Conservation (phyloP, 768 basidiomycete species). For the Naematelia aurantialba region DNA sequence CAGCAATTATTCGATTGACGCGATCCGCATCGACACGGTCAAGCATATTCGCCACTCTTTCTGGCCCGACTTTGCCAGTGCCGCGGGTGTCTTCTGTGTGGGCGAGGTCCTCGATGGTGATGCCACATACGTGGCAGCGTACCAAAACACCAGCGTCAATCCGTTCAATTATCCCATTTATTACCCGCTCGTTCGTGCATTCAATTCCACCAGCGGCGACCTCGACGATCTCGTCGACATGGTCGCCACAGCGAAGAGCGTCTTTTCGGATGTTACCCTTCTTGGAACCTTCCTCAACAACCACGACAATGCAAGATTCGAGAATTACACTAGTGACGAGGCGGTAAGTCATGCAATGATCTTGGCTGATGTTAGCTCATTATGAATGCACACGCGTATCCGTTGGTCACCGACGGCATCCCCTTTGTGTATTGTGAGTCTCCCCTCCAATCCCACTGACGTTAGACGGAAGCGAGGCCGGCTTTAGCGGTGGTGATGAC, state of each 20-base stretch:
- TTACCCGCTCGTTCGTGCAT: constrained; percentile 45
- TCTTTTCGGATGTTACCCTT: constrained; percentile 45
- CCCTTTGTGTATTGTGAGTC: constrained; percentile 50
- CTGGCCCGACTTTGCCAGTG: constrained; percentile 69
- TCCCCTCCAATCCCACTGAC: background rate
- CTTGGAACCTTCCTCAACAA: constrained; percentile 48
- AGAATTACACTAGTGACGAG: constrained; percentile 30
- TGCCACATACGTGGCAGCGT: constrained; percentile 41
- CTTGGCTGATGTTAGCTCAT: constrained; percentile 22
- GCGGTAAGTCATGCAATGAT: constrained; percentile 17
- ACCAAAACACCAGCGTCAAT: constrained; percentile 43
- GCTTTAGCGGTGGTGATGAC: constrained; percentile 48
- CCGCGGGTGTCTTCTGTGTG: constrained; percentile 79
- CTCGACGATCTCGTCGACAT: constrained; percentile 38
- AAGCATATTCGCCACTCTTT: constrained; percentile 69
- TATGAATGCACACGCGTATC: constrained; percentile 50
- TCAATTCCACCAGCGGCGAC: constrained; percentile 38
- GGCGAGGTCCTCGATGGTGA: constrained; percentile 62
- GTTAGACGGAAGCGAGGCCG: constrained; percentile 33
- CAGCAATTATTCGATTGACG: constrained; percentile 69
- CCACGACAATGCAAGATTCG: constrained; percentile 49
- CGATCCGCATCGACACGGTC: constrained; percentile 67
- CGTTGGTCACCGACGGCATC: constrained; percentile 50
- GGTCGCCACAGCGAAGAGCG: constrained; percentile 30
- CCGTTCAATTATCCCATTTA: constrained; percentile 50